Conservation (phyloP, 306 rosid species). For the Lathyrus sativus region DNA sequence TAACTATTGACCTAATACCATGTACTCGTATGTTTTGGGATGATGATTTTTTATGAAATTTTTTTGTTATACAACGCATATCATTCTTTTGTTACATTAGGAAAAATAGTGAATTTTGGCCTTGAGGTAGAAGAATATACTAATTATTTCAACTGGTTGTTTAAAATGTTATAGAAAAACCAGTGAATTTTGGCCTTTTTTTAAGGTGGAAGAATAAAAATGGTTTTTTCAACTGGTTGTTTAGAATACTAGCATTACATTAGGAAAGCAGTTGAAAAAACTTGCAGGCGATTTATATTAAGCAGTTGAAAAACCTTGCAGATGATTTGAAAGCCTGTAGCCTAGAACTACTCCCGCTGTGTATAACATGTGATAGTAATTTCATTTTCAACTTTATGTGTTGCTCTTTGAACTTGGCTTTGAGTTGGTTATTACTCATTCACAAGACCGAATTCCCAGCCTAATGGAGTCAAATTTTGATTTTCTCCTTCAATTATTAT, state of each 20-base stretch:
- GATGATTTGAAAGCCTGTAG: neutral
- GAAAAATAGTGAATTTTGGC: too few species aligned
- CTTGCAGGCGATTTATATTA: too few species aligned
- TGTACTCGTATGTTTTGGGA: neutral
- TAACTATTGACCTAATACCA: neutral
- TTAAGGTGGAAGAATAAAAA: too few species aligned
- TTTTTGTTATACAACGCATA: neutral
- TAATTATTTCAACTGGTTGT: too few species aligned
- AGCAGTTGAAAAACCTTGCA: too few species aligned
- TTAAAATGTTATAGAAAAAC: too few species aligned
- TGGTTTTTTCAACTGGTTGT: too few species aligned
- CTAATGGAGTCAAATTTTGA: slow-evolving; percentile 13
- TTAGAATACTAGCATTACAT: too few species aligned
- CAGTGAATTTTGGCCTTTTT: too few species aligned
- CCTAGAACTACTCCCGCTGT: neutral
- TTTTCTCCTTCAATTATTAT: neutral
- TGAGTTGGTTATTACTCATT: slow-evolving; percentile 13
- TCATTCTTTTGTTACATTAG: neutral
- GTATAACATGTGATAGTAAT: neutral
- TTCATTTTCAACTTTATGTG: slow-evolving; percentile 23
- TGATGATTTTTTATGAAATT: neutral
- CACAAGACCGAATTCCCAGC: neutral
- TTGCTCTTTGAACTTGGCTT: slow-evolving; percentile 26
- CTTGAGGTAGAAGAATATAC: too few species aligned
- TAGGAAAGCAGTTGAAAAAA: too few species aligned